A percentile compares a stretch with the other conserved stretches of the same genome.
phyloP scores from a whole-genome alignment of 2,329 filamentous ascomycete species.

The Hypoxylon sp. region DNA sequence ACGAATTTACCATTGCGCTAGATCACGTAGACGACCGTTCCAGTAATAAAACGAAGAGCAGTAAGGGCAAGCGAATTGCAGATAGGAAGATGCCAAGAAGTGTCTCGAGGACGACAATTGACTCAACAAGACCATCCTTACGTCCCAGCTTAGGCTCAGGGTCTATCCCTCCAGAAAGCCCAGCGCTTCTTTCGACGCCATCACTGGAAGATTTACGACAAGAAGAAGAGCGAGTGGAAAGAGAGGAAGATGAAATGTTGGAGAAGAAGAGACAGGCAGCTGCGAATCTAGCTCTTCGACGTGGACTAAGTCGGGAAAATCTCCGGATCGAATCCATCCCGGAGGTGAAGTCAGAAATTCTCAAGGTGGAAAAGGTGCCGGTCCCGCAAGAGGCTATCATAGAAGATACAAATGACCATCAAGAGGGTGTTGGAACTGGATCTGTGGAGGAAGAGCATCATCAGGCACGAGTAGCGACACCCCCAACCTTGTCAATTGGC shows the following conservation, averaged over 20 bases:
- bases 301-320: constrained; percentile 59
- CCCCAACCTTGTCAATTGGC: constrained; percentile 8
- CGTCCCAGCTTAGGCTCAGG: constrained; percentile 44
- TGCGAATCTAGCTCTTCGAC: constrained; percentile 62
- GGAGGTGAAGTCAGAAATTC: constrained; percentile 52
- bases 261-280: constrained; percentile 67
- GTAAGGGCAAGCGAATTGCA: constrained; percentile 69
- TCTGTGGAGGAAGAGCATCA: constrained; percentile 25
- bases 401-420: constrained; percentile 45
- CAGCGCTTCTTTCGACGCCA: constrained; percentile 56
- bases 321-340: constrained; percentile 54
- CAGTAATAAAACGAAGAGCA: constrained; percentile 73
- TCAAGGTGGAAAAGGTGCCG: constrained; percentile 49
- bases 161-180: constrained; percentile 52
- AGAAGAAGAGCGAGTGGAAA: constrained; percentile 66
- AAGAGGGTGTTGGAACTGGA: constrained; percentile 27
- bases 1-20: constrained; percentile 89
- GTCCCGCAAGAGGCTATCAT: constrained; percentile 47
- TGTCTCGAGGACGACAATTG: constrained; percentile 70
- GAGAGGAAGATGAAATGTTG: constrained; percentile 67
- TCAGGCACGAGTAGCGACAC: constrained; percentile 8
- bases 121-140: constrained; percentile 55
- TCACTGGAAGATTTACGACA: constrained; percentile 66
- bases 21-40: constrained; percentile 82
- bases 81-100: constrained; percentile 62